Evolutionary conservation across 2,329 filamentous ascomycete genomes (phyloP).

Genomic region (Stagonosporopsis rhizophila): DNA sequence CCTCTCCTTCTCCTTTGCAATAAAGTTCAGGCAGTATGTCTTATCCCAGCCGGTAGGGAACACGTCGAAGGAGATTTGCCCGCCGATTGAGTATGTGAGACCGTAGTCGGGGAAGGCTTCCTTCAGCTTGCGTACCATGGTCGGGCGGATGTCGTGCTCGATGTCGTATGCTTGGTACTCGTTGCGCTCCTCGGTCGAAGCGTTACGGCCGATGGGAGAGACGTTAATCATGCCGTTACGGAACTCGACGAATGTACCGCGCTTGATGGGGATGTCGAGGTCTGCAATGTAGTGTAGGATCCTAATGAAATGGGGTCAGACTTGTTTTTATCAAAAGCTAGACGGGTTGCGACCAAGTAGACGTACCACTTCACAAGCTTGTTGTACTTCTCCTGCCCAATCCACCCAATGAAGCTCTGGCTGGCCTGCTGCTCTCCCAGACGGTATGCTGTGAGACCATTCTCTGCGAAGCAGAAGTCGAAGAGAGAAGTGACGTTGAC

Average conservation of each 20-base stretch:
- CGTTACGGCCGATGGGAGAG: slow-evolving; percentile 84
- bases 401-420: slow-evolving; percentile 88
- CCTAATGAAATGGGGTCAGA: slow-evolving; percentile 46
- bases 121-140: slow-evolving; percentile 77
- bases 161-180: slow-evolving; percentile 85
- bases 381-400: slow-evolving; percentile 88
- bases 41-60: slow-evolving; percentile 99
- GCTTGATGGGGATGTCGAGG: slow-evolving; percentile 82
- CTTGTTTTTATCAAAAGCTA: background rate
- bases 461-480: slow-evolving; percentile 98
- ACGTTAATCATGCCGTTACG: slow-evolving; percentile 92
- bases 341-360: background rate
- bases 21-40: slow-evolving; percentile 90
- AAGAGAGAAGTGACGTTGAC: slow-evolving; percentile 82
- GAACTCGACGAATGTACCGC: slow-evolving; percentile 86
- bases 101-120: slow-evolving; percentile 84
- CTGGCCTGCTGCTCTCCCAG: slow-evolving; percentile 76
- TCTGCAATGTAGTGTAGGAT: slow-evolving; percentile 84
- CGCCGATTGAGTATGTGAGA: slow-evolving; percentile 93
- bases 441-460: slow-evolving; percentile 90
- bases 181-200: slow-evolving; percentile 77
- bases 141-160: slow-evolving; percentile 75
- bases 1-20: slow-evolving; percentile 75
- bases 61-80: slow-evolving; percentile 97
- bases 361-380: slow-evolving; percentile 68